Percentiles rank a stretch among this genome's conserved stretches.
These are phyloP conservation scores for Sporobolus alterniflorus DNA, from an alignment of 202 grass and related monocot species.

Conservation along the genomic window DNA sequence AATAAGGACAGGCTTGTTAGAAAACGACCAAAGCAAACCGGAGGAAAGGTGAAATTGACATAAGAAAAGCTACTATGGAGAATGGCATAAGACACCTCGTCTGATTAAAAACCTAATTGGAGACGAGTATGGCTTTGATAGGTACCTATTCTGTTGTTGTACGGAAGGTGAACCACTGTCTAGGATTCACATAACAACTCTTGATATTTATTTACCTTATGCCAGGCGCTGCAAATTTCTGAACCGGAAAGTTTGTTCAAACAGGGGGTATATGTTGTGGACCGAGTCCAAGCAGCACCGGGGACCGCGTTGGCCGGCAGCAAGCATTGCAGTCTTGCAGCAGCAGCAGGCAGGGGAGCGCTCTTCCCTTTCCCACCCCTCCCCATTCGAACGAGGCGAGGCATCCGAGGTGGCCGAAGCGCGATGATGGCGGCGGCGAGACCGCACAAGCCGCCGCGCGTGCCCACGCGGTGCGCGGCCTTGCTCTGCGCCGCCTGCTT, in stretches of 20 bases:
- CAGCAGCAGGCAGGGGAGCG: neutral
- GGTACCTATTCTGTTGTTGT: neutral
- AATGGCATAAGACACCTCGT: neutral
- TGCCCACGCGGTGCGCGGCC: slow-evolving; percentile 49
- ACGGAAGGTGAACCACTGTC: neutral
- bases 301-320: neutral
- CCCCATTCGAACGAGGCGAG: slow-evolving; percentile 45
- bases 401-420: neutral
- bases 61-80: neutral
- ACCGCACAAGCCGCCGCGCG: slow-evolving; percentile 52
- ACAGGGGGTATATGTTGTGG: neutral
- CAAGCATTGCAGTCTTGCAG: neutral
- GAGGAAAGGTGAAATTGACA: neutral
- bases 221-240: neutral
- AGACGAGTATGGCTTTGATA: neutral
- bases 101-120: neutral
- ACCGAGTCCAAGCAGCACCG: slow-evolving; percentile 25
- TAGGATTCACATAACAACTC: neutral
- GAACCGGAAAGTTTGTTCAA: neutral
- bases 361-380: slow-evolving; percentile 3
- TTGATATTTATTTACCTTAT: neutral
- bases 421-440: slow-evolving; percentile 36
- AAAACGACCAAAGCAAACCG: neutral
- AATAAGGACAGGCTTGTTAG: neutral
- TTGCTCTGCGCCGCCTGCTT: slow-evolving; percentile 66